Percentiles rank a stretch among this genome's conserved stretches.
phyloP scores from a whole-genome alignment of 129 eudicot genomes.

The Oenanthe sinensis region DNA sequence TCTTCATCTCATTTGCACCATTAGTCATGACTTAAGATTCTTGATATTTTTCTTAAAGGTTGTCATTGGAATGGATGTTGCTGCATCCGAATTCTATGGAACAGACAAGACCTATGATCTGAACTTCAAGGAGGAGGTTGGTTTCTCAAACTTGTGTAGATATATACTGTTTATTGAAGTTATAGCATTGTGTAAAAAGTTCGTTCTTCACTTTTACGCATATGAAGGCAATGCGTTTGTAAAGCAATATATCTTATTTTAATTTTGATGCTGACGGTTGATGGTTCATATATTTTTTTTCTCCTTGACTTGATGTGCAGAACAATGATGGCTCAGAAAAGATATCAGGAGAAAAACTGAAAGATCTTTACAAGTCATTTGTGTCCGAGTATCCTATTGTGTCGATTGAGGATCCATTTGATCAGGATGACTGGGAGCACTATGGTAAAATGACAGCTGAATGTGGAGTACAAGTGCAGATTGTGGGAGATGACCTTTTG shows the following conservation, averaged over 20 bases:
- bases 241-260: background rate
- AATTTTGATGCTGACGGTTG: background rate
- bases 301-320: slow-evolving; percentile 27
- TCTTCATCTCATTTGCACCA: background rate
- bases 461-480: slow-evolving; percentile 82
- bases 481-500: slow-evolving; percentile 95
- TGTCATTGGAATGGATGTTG: slow-evolving; percentile 99
- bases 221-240: background rate
- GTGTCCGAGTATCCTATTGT: slow-evolving; percentile 82
- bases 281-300: background rate
- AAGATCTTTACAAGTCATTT: slow-evolving; percentile 89
- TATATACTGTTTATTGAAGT: background rate
- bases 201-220: background rate
- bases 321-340: slow-evolving; percentile 72
- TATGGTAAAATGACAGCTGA: slow-evolving; percentile 70
- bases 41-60: slow-evolving; percentile 33
- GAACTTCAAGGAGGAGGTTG: slow-evolving; percentile 97
- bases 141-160: background rate
- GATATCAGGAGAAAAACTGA: slow-evolving; percentile 81
- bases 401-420: slow-evolving; percentile 97
- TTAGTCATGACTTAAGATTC: background rate
- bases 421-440: slow-evolving; percentile 98
- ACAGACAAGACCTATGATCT: slow-evolving; percentile 79
- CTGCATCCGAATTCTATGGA: slow-evolving; percentile 91
- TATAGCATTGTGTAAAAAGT: background rate